phyloP scores from a whole-genome alignment of 2,329 filamentous ascomycete species.

The Colletotrichum sp. region DNA sequence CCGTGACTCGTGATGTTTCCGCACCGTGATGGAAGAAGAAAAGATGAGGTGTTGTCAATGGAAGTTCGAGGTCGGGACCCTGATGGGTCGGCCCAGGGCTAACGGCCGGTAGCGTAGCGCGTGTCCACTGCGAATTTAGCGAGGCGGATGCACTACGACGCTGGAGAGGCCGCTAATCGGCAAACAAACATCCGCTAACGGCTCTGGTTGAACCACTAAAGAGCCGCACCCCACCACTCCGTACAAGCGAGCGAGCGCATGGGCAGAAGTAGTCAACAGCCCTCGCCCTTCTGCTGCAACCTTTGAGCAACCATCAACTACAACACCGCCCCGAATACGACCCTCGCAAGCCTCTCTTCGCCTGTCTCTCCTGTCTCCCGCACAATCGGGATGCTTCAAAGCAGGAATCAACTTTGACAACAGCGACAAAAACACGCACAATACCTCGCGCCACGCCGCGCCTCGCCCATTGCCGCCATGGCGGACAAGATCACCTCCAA shows the following conservation, averaged over 20 bases:
- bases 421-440: not conserved
- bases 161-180: not conserved
- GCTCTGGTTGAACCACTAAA: not conserved
- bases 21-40: not conserved
- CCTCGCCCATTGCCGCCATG: constrained; percentile 36
- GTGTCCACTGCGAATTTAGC: not conserved
- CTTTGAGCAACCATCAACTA: not conserved
- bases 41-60: not conserved
- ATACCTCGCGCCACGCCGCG: constrained; percentile 21
- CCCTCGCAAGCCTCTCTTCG: not conserved
- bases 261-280: not conserved
- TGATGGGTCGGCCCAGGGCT: not conserved
- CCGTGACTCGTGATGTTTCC: not conserved
- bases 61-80: not conserved
- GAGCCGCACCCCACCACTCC: not conserved
- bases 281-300: not conserved
- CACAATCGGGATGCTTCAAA: not conserved
- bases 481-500: constrained; percentile 71
- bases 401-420: not conserved
- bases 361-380: not conserved
- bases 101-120: not conserved
- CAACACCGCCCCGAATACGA: not conserved
- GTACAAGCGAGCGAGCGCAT: not conserved
- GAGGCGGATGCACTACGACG: not conserved
- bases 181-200: not conserved